These are phyloP conservation scores for Schoenoplectus tabernaemontani DNA, from an alignment of 202 grass and related monocot genomes.

Conservation along the genomic window DNA sequence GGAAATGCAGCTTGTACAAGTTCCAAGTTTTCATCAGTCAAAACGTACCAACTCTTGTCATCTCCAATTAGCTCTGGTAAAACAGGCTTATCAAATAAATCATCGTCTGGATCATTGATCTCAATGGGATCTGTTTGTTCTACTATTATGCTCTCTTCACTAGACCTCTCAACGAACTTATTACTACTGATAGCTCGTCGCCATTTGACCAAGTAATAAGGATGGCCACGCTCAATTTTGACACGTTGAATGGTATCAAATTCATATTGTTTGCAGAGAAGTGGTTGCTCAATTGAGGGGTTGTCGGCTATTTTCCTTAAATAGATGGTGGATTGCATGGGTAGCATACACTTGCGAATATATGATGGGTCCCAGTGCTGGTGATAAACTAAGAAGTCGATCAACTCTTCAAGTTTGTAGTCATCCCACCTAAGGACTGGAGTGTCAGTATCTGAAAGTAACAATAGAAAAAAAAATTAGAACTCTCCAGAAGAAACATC, in stretches of 20 bases:
- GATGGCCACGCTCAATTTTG: slow-evolving; percentile 59
- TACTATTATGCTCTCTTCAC: slow-evolving; percentile 21
- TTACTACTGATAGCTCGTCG: slow-evolving; percentile 29
- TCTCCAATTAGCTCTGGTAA: slow-evolving; percentile 49
- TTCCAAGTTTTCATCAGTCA: slow-evolving; percentile 85
- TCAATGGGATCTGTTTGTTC: slow-evolving; percentile 24
- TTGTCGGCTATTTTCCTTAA: slow-evolving; percentile 49
- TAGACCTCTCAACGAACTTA: slow-evolving; percentile 11
- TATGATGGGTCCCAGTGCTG: slow-evolving; percentile 85
- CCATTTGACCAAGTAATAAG: slow-evolving; percentile 87
- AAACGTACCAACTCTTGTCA: slow-evolving; percentile 39
- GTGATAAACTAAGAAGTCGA: slow-evolving; percentile 64
- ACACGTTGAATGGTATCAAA: slow-evolving; percentile 73
- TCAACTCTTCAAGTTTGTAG: slow-evolving; percentile 62
- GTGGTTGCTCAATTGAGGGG: slow-evolving; percentile 20
- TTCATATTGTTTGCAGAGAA: slow-evolving; percentile 68
- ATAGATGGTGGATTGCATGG: slow-evolving; percentile 78
- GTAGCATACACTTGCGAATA: slow-evolving; percentile 72
- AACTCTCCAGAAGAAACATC: background rate
- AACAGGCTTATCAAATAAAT: slow-evolving; percentile 64
- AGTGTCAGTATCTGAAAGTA: slow-evolving; percentile 47
- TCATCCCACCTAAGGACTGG: slow-evolving; percentile 52
- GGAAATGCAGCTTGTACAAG: slow-evolving; percentile 85
- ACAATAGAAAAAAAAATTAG: background rate
- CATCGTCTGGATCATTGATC: slow-evolving; percentile 29